Base-by-base conservation (phyloP, 169 alveolate species). In the Plasmodium ovale region DNA sequence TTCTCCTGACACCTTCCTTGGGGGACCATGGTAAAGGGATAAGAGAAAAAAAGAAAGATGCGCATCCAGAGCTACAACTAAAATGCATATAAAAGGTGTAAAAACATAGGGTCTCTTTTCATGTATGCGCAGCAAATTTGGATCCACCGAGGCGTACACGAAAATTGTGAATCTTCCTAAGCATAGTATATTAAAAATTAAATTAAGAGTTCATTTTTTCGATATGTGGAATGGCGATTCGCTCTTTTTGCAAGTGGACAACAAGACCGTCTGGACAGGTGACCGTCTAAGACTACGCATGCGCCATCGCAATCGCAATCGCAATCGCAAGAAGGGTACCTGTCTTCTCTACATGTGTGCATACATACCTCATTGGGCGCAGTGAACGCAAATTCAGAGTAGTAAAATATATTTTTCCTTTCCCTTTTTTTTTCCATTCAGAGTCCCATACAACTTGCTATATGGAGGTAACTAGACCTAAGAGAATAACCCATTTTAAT, bases 151-250 rank as follows among this genome's bases (percentile, higher is more conserved):
- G 37, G 88, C 88, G 29, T 60, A 74, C 31, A 74, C 65, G 5
- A 25, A 51, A 12, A 65, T 74, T 74, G 44, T 14, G 14, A 68
- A 74, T 37, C 27, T 93, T 3, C 96, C 96, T 25, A 47, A 39
- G 25, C 96, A 93, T 59, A 68, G 68, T n/a, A 88, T 68, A 37
- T 73, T 92, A 65, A 91, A 89, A 47, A 39, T 93, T 1, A 93
- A 92, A 25, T 92, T 93, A n/a, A 77, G 95, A 25, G 91, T 95
- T 44, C 96, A 95, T 87, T 95, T 94, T 53, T 93, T 94, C 58
- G 97, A 95, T 71, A 84, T 53, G 21, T 95, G 97, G 97, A 89
- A 92, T 72, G 96, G 96, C 5, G 95, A 95, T 67, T 64, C 94
- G 16, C 72, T 92, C 1, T 88, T 67, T 64, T 49, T 95, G 39